Percentiles rank a stretch among this genome's conserved stretches.
Evolutionary conservation across 2,329 filamentous ascomycete genomes (phyloP).

Genomic region (Fusarium keratoplasticum): DNA sequence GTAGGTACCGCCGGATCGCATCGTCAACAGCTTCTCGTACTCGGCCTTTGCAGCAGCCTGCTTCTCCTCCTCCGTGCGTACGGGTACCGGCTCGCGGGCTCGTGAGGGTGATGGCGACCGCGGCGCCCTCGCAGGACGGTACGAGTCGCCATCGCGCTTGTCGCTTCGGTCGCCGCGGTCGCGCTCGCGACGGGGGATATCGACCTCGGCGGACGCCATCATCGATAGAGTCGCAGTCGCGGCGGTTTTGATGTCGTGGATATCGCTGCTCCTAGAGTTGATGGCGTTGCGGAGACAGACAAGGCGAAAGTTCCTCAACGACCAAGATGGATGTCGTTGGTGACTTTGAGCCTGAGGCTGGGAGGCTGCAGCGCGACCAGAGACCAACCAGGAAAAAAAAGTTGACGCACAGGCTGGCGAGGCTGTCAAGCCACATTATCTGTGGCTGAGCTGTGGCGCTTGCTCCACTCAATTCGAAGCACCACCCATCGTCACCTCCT

Average conservation of each 20-base stretch:
- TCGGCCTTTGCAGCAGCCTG: conserved; percentile 90
- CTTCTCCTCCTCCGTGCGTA: conserved; percentile 81
- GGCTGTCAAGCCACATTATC: conserved; percentile 9
- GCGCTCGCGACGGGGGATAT: conserved; percentile 54
- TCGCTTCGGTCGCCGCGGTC: conserved; percentile 47
- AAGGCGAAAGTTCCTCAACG: conserved; percentile 20
- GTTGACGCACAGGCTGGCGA: conserved; percentile 37
- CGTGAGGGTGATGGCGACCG: conserved; percentile 45
- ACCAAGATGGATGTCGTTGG: conserved; percentile 27
- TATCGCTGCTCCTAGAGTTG: neutral
- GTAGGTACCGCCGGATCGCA: conserved; percentile 95
- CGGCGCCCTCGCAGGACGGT: conserved; percentile 55
- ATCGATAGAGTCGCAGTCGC: conserved; percentile 15
- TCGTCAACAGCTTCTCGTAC: conserved; percentile 90
- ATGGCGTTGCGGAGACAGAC: conserved; percentile 27
- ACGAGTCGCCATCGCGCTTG: conserved; percentile 62
- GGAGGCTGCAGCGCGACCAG: conserved; percentile 21
- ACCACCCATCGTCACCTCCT: conserved; percentile 36
- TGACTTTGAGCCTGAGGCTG: conserved; percentile 25
- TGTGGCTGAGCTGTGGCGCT: conserved; percentile 31
- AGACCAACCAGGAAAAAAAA: conserved; percentile 41
- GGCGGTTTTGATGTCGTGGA: neutral
- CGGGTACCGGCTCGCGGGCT: conserved; percentile 52
- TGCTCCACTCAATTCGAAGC: conserved; percentile 17
- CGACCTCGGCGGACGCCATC: conserved; percentile 61